phyloP scores from a whole-genome alignment of 139 green algal genomes.

The Chlamydomonas asymmetrica region DNA sequence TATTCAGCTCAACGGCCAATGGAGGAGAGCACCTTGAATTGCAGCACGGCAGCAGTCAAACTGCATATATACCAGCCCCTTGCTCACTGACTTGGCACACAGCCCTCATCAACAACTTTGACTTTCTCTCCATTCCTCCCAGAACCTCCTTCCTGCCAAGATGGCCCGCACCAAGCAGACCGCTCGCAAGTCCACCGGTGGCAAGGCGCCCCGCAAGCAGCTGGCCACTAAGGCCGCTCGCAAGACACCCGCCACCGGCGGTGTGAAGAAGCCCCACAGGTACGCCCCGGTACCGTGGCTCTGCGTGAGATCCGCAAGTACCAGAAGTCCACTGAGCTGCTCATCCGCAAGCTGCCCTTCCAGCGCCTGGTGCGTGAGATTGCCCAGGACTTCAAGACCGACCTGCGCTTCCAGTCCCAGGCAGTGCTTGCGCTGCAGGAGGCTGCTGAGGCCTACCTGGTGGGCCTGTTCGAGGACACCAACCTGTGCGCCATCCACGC shows the following conservation, averaged over 20 bases:
- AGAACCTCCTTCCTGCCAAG: no score
- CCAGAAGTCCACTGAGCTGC: slow-evolving; percentile 93
- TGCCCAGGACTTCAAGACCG: slow-evolving; percentile 96
- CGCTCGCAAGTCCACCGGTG: slow-evolving; percentile 89
- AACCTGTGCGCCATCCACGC: slow-evolving; percentile 92
- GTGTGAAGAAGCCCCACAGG: slow-evolving; percentile 91
- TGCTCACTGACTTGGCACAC: no score
- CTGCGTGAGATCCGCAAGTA: slow-evolving; percentile 97
- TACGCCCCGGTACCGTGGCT: no score
- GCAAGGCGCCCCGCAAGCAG: slow-evolving; percentile 87
- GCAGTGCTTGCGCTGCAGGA: slow-evolving; percentile 90
- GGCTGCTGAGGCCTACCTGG: slow-evolving; percentile 92
- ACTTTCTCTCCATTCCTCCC: no score
- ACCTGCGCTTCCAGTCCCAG: slow-evolving; percentile 93
- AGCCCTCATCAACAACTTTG: no score
- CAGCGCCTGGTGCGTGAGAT: slow-evolving; percentile 98
- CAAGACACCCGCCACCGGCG: slow-evolving; percentile 74
- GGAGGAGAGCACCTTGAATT: no score
- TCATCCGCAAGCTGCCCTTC: slow-evolving; percentile 97
- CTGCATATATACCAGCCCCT: no score
- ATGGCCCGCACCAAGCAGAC: slow-evolving; percentile 98
- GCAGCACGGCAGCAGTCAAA: no score
- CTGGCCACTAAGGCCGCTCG: slow-evolving; percentile 52
- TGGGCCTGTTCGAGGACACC: slow-evolving; percentile 95
- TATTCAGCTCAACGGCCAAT: no score